phyloP scores from a whole-genome alignment of 768 basidiomycete genomes.

The Lactarius trivialis region DNA sequence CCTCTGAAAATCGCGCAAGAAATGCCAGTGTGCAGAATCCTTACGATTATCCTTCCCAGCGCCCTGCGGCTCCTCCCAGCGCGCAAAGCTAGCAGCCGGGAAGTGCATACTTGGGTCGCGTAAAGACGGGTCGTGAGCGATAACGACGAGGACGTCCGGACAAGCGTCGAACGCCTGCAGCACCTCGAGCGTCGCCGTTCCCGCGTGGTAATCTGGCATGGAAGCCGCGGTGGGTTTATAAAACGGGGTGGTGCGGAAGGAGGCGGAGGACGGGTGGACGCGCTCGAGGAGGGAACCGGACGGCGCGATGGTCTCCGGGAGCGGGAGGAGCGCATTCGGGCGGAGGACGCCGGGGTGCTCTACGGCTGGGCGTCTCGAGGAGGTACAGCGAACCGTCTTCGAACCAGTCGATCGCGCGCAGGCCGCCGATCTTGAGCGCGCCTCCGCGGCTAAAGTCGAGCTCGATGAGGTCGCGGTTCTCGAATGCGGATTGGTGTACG shows the following conservation, averaged over 20 bases:
- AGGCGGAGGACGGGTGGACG: too few relatives aligned
- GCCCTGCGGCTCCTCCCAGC: neutral
- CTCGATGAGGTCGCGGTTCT: neutral
- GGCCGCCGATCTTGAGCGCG: neutral
- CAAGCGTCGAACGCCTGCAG: neutral
- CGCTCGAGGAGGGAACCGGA: too few relatives aligned
- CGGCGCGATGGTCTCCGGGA: neutral
- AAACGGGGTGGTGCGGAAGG: neutral
- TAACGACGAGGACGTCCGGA: neutral
- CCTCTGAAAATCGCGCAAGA: neutral
- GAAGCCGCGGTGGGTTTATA: neutral
- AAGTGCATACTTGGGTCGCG: neutral
- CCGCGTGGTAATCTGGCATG: neutral
- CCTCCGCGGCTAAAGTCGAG: neutral
- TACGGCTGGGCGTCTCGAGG: neutral
- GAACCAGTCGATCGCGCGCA: neutral
- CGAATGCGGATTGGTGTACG: neutral
- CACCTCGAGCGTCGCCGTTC: neutral
- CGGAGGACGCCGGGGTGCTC: neutral
- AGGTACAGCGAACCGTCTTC: neutral
- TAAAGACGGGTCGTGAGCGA: neutral
- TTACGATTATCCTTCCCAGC: too few relatives aligned
- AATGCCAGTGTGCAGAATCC: neutral
- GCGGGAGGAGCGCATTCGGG: neutral
- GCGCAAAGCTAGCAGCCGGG: neutral